Evolutionary conservation across 1,139 yeast species (phyloP).

Genomic region (Pichia sp.): DNA sequence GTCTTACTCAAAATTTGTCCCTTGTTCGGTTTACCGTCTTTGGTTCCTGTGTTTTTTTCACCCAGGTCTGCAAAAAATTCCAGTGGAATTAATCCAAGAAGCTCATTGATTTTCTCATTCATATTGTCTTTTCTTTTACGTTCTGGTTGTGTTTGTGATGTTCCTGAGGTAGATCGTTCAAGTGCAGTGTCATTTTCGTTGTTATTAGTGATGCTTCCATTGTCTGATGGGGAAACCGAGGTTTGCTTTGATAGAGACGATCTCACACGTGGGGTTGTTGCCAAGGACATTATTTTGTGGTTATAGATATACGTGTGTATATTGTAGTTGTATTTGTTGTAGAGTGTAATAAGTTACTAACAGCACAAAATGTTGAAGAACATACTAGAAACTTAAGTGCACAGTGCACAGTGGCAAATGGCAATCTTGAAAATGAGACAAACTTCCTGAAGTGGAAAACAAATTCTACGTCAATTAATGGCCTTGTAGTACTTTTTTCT

Average conservation of each 20-base stretch:
- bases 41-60: conserved; percentile 53
- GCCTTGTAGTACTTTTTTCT: too few species aligned
- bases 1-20: conserved; percentile 83
- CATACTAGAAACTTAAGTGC: neutral
- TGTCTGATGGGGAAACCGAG: neutral
- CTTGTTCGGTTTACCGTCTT: conserved; percentile 88
- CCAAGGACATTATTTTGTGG: conserved; percentile 1
- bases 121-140: conserved; percentile 81
- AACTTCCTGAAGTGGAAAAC: neutral
- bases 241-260: conserved; percentile 11
- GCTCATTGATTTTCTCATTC: conserved; percentile 81
- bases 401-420: neutral
- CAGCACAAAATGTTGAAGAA: neutral
- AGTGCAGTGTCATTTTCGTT: neutral
- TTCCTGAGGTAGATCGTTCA: neutral
- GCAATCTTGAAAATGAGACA: neutral
- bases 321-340: too few species aligned
- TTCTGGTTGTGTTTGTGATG: conserved; percentile 33
- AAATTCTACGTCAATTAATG: too few species aligned
- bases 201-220: neutral
- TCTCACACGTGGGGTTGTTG: conserved; percentile 11
- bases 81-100: conserved; percentile 62
- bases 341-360: neutral
- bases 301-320: too few species aligned
- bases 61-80: conserved; percentile 41